Percentiles rank a stretch among this genome's conserved stretches.
Conservation (phyloP, 257 asterid genomes). For the Perilla frutescens region DNA sequence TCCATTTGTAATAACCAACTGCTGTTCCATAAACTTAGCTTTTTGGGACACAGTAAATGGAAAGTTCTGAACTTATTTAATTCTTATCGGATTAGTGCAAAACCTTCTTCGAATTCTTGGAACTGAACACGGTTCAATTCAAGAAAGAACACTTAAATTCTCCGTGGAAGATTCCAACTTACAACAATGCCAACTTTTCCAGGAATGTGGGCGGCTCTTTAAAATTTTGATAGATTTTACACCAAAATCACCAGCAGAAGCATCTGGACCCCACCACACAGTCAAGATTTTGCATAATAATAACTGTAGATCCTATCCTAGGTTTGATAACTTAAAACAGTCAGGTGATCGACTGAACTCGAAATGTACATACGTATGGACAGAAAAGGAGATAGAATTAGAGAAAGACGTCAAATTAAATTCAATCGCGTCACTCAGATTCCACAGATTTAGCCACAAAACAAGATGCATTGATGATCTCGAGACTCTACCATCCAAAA, state of each 20-base stretch:
- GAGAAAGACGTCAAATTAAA: not conserved
- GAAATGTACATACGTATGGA: not conserved
- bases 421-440: not conserved
- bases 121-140: not conserved
- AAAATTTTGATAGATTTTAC: not conserved
- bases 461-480: slow-evolving; percentile 25
- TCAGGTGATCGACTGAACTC: not conserved
- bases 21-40: not conserved
- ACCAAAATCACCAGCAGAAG: slow-evolving; percentile 6
- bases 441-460: slow-evolving; percentile 16
- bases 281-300: slow-evolving; percentile 2
- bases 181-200: slow-evolving; percentile 9
- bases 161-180: slow-evolving; percentile 6
- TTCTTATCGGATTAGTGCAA: not conserved
- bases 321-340: slow-evolving; percentile 24
- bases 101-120: not conserved
- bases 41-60: not conserved
- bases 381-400: not conserved
- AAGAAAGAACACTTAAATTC: not conserved
- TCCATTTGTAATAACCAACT: slow-evolving; percentile 12
- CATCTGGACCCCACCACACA: slow-evolving; percentile 19
- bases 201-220: not conserved
- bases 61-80: not conserved
- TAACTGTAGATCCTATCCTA: slow-evolving; percentile 1
- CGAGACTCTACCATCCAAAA: not conserved